Evolutionary conservation across 2,329 filamentous ascomycete species (phyloP).

Genomic region (Xylaria sp.): DNA sequence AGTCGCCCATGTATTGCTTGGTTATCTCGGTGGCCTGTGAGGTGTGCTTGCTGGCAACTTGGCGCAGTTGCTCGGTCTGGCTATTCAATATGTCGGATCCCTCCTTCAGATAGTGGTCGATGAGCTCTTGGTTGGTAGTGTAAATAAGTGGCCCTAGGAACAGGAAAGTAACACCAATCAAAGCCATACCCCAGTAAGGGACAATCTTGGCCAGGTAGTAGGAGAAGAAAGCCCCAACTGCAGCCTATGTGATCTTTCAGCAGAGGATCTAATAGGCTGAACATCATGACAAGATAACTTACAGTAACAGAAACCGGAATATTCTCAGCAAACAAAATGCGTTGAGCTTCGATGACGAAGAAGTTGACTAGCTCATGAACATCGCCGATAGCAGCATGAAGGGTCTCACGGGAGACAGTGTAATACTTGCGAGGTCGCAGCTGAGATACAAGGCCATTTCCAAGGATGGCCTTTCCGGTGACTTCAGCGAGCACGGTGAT

Average conservation of each 20-base stretch:
- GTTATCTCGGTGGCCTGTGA: conserved; percentile 70
- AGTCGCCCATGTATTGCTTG: conserved; percentile 76
- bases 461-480: conserved; percentile 69
- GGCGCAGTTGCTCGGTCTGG: conserved; percentile 72
- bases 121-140: conserved; percentile 75
- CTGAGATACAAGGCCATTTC: conserved; percentile 72
- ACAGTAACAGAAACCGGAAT: conserved; percentile 69
- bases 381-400: conserved; percentile 71
- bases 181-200: conserved; percentile 74
- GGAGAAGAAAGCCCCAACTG: conserved; percentile 70
- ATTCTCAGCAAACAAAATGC: conserved; percentile 76
- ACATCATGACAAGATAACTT: conserved; percentile 50
- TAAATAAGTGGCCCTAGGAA: conserved; percentile 75
- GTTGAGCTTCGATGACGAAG: conserved; percentile 76
- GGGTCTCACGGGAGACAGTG: conserved; percentile 70
- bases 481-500: conserved; percentile 71
- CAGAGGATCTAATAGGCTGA: neutral
- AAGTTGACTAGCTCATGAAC: conserved; percentile 77
- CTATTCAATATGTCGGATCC: conserved; percentile 68
- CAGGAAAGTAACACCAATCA: conserved; percentile 67
- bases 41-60: conserved; percentile 72
- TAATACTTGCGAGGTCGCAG: conserved; percentile 75
- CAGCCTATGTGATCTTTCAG: conserved; percentile 58
- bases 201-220: conserved; percentile 77
- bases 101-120: conserved; percentile 71